These are phyloP conservation scores for Diplosphaera chodatii DNA, from an alignment of 139 green algal species.

Conservation along the genomic window DNA sequence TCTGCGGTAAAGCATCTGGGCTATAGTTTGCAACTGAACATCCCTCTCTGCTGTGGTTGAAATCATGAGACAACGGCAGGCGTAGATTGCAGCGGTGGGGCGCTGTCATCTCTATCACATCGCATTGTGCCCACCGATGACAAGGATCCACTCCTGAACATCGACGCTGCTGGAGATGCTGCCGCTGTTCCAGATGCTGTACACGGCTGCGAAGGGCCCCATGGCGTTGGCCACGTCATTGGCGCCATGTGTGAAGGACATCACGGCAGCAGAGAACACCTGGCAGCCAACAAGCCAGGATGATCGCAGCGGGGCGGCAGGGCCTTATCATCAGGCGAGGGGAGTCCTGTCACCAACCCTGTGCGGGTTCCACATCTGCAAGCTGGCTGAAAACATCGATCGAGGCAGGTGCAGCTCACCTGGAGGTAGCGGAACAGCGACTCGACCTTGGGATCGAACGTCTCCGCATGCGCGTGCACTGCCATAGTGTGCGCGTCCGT, in stretches of 20 bases:
- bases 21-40: too few species aligned
- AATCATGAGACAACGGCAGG: too few species aligned
- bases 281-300: too few species aligned
- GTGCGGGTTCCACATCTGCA: too few species aligned
- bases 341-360: too few species aligned
- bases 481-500: background rate
- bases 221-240: conserved; percentile 83
- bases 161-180: conserved; percentile 18
- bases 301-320: too few species aligned
- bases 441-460: conserved; percentile 69
- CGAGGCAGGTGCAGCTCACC: conserved; percentile 17
- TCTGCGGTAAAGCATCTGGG: too few species aligned
- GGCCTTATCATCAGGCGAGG: too few species aligned
- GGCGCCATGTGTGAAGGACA: conserved; percentile 78
- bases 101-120: too few species aligned
- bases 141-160: conserved; percentile 69
- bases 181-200: conserved; percentile 25
- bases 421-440: conserved; percentile 67
- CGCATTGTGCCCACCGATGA: conserved; percentile 27
- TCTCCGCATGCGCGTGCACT: conserved; percentile 36
- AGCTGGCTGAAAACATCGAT: too few species aligned
- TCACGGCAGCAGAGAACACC: conserved; percentile 76
- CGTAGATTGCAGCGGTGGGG: too few species aligned
- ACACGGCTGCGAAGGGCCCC: conserved; percentile 69
- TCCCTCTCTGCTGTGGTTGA: too few species aligned